Conservation (phyloP, 106 monocot genomes). For the Apostasia ramifera region DNA sequence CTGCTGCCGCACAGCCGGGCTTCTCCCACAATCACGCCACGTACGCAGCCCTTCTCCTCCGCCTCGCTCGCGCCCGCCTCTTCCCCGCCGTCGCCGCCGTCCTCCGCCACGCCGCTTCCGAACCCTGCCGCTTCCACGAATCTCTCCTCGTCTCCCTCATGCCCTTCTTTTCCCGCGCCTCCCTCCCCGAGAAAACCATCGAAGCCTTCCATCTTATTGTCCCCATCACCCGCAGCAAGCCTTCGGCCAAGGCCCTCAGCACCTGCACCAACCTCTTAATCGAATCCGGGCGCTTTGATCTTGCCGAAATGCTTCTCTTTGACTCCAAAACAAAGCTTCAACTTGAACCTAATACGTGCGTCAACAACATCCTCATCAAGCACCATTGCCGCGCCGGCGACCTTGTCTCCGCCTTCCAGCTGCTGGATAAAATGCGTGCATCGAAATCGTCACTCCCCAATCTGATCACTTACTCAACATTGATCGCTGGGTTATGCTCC, state of each 20-base stretch:
- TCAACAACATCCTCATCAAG: conserved; percentile 75
- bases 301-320: conserved; percentile 34
- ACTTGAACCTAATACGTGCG: conserved; percentile 46
- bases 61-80: conserved; percentile 45
- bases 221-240: conserved; percentile 43
- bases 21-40: conserved; percentile 77
- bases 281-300: conserved; percentile 34
- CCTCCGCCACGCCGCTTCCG: conserved; percentile 39
- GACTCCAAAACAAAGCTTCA: conserved; percentile 12
- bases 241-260: conserved; percentile 62
- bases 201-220: conserved; percentile 38
- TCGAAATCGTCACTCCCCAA: conserved; percentile 32
- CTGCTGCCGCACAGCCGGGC: conserved; percentile 36
- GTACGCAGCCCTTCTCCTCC: conserved; percentile 65
- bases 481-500: conserved; percentile 54
- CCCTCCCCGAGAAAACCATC: conserved; percentile 23
- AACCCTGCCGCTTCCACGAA: conserved; percentile 68
- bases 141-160: conserved; percentile 54
- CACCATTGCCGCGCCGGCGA: conserved; percentile 30
- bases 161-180: conserved; percentile 37
- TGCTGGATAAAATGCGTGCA: conserved; percentile 44
- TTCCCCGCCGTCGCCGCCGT: conserved; percentile 43
- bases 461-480: conserved; percentile 74
- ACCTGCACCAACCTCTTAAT: conserved; percentile 61
- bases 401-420: conserved; percentile 32